Conservation (phyloP, 345 rosid species). For the Corchorus olitorius region DNA sequence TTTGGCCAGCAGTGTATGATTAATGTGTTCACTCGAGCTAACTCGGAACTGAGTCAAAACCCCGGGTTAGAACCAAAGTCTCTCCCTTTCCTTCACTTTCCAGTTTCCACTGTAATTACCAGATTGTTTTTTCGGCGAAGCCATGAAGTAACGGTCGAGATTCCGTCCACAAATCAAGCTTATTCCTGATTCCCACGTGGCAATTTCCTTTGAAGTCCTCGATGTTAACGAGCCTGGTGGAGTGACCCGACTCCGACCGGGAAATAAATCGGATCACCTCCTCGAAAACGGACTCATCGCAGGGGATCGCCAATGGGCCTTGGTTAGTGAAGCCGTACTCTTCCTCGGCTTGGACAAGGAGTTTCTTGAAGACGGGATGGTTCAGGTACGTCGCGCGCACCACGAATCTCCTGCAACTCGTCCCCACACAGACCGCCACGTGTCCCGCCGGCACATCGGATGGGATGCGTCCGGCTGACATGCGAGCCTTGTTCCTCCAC, state of each 20-base stretch:
- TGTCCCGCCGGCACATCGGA: constrained; percentile 94
- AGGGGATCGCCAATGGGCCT: constrained; percentile 86
- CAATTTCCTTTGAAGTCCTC: constrained; percentile 66
- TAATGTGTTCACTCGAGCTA: constrained; percentile 10
- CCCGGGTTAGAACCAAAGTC: constrained; percentile 37
- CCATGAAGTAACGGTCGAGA: constrained; percentile 78
- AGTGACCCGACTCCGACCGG: constrained; percentile 51
- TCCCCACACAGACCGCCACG: constrained; percentile 84
- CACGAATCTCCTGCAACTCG: constrained; percentile 65
- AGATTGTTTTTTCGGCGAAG: constrained; percentile 47
- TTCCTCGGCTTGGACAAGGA: constrained; percentile 76
- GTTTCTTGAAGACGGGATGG: constrained; percentile 77
- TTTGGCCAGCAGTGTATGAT: neutral
- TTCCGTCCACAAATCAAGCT: constrained; percentile 65
- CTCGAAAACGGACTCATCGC: constrained; percentile 86
- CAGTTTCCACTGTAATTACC: constrained; percentile 29
- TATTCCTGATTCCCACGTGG: constrained; percentile 48
- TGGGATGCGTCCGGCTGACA: constrained; percentile 58
- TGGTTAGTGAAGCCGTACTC: constrained; percentile 81
- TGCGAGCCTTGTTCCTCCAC: constrained; percentile 87
- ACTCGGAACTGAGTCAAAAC: constrained; percentile 36
- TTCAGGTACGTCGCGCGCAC: constrained; percentile 88
- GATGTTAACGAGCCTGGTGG: constrained; percentile 45
- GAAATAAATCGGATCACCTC: constrained; percentile 75
- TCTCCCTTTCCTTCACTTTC: neutral